Conservation (phyloP, 768 basidiomycete genomes). For the Amanita jacksonii region DNA sequence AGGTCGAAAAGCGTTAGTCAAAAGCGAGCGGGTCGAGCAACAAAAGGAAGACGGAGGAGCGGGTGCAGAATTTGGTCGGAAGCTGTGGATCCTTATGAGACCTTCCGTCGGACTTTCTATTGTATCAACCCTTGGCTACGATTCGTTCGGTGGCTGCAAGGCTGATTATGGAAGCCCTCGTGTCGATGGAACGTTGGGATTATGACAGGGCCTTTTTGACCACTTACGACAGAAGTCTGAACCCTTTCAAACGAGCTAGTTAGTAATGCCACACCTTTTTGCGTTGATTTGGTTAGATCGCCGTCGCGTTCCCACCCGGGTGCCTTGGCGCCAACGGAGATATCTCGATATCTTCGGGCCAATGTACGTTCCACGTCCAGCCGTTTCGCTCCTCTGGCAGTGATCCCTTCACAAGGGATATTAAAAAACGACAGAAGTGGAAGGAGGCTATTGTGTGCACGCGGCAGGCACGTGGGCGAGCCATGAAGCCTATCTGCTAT, state of each 20-base stretch:
- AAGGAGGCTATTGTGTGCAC: conserved; percentile 3
- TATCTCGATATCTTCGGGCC: not conserved
- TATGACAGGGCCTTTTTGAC: conserved; percentile 4
- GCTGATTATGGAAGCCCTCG: conserved; percentile 5
- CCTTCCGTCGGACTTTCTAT: conserved; percentile 32
- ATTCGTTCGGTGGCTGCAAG: not conserved
- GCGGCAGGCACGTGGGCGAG: conserved; percentile 6
- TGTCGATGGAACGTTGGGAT: conserved; percentile 4
- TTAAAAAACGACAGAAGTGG: not conserved
- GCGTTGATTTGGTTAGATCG: conserved; percentile 7
- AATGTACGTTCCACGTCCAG: not conserved
- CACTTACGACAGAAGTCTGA: conserved; percentile 3
- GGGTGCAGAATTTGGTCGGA: conserved; percentile 10
- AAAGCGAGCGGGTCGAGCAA: conserved; percentile 12
- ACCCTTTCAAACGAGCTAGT: not conserved
- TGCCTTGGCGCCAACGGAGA: conserved; percentile 2
- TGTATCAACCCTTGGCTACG: conserved; percentile 14
- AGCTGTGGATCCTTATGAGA: conserved; percentile 32
- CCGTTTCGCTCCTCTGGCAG: not conserved
- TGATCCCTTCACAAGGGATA: not conserved
- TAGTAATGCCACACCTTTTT: conserved; percentile 2
- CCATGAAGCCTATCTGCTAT: not conserved
- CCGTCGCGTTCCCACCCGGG: not conserved
- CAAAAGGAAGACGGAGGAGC: conserved; percentile 9
- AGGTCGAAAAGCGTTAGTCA: conserved; percentile 12